Base-by-base conservation (phyloP, 345 rosid genomes). In the Gossypioides kirkii region DNA sequence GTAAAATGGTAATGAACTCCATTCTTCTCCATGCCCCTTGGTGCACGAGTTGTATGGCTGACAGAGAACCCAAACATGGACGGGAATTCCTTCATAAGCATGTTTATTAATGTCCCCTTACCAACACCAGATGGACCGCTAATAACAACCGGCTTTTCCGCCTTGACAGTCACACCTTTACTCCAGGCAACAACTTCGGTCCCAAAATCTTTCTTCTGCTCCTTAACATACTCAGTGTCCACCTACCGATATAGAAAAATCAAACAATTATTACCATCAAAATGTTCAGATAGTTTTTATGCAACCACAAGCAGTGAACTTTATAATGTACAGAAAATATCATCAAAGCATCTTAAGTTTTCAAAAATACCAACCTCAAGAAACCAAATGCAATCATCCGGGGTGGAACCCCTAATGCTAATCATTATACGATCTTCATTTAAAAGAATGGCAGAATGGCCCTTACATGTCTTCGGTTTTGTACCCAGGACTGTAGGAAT, bases 91-190 rank as follows among this genome's bases (percentile, higher is more conserved):
- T 82, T 71, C 98, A 78, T 87, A 50, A 94, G 97, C 87, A 80
- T 86, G 25, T 88, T 46, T 75, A 87, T 91, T 42, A 91, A 76
- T 20, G 97, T 94, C 67, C 97, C 96, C 82, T 94, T 94, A 2
- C 98, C 97, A 17, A 94, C 97, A 13, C 96, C 94, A 41, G 96
- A 94, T 72, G 98, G 98, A 75, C 94, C 98, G 22, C 93, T 91
- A 20, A 94, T 91, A 71, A 94, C 92, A 73, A 94, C 13, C 4
- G 94, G 93, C 76, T 74, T 89, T 85, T 91, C 85, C 16, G 83
- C 87, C 73, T 80, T 74, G 75, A 94, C 96, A 11, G 71, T 77
- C 56, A 85, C 83, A 50, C 94, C 97, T 82, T 87, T 91, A 81
- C 97, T 90, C 96, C 94, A 94, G 38, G 97, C 93, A 80, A 91